A percentile compares a stretch with the other conserved stretches of the same genome.
Conservation (phyloP, 352 stramenopile genomes). For the Thraustochytrium sp. region DNA sequence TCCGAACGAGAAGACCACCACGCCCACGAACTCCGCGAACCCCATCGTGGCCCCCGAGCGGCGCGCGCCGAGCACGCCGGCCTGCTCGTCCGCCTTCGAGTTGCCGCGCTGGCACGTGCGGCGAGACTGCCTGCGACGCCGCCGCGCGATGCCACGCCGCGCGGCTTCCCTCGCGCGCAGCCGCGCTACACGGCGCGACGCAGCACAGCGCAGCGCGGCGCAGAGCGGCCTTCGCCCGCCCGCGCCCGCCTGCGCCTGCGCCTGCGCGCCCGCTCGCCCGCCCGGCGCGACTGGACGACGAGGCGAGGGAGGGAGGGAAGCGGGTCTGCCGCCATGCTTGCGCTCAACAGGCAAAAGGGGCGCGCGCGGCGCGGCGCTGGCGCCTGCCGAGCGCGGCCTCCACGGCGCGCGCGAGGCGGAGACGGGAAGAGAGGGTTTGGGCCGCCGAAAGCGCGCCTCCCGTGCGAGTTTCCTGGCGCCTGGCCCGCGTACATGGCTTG, state of each 20-base stretch:
- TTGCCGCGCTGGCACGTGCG: not conserved
- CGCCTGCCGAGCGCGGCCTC: not conserved
- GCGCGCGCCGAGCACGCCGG: not conserved
- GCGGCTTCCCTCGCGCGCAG: not conserved
- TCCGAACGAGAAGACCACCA: slow-evolving; percentile 20
- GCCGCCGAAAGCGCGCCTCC: no score
- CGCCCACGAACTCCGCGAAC: not conserved
- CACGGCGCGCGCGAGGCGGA: not conserved
- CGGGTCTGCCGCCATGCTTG: not conserved
- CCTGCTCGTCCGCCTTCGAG: not conserved
- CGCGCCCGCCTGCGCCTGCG: not conserved
- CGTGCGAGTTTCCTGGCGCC: no score
- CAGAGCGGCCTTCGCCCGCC: not conserved
- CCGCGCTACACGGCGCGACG: no score
- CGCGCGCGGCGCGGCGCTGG: not conserved
- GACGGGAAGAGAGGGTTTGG: not conserved
- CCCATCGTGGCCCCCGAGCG: not conserved
- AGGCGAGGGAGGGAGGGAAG: not conserved
- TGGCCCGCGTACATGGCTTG: no score
- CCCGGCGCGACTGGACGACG: not conserved
- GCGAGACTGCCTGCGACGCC: not conserved
- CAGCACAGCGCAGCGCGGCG: not conserved
- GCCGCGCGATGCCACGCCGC: not conserved
- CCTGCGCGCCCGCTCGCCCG: no score
- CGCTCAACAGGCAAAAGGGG: not conserved